Conservation (phyloP, 2,329 filamentous ascomycete species). For the Calycina marina region DNA sequence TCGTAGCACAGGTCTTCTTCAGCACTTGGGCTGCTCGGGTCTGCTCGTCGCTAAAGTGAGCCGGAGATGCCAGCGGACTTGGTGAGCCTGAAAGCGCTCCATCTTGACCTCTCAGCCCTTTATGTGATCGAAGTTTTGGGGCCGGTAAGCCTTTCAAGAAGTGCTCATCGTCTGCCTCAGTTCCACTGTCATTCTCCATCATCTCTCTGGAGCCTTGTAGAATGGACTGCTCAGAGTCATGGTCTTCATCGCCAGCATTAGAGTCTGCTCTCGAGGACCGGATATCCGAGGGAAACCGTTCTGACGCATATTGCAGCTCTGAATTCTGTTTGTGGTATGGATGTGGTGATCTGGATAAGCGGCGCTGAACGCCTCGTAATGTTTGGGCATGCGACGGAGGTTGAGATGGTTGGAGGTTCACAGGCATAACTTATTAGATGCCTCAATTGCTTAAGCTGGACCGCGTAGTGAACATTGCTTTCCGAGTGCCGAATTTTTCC, state of each 20-base stretch:
- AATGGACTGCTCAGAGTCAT: constrained; percentile 9
- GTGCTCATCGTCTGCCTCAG: constrained; percentile 89
- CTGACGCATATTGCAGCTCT: constrained; percentile 38
- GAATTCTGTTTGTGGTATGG: constrained; percentile 47
- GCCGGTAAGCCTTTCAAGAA: constrained; percentile 75
- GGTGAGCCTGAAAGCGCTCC: constrained; percentile 38
- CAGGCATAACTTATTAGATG: constrained; percentile 4
- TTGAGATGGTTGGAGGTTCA: constrained; percentile 2
- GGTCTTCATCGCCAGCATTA: constrained; percentile 22
- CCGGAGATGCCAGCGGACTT: constrained; percentile 39
- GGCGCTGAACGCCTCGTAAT: constrained; percentile 3
- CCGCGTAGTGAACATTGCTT: too few species aligned
- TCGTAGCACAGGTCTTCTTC: constrained; percentile 2
- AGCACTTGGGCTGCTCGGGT: constrained; percentile 5
- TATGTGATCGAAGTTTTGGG: constrained; percentile 56
- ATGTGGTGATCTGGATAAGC: constrained; percentile 42
- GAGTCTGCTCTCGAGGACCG: constrained; percentile 17
- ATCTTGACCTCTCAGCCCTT: constrained; percentile 55
- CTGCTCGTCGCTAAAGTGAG: constrained; percentile 26
- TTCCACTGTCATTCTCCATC: constrained; percentile 73
- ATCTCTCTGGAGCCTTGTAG: constrained; percentile 19
- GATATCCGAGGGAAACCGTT: constrained; percentile 21
- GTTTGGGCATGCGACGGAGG: constrained; percentile 4
- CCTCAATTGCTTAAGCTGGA: neutral
- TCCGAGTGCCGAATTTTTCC: too few species aligned